Conservation (phyloP, 192 early-diverging fungal species). For the Podila clonocystis region DNA sequence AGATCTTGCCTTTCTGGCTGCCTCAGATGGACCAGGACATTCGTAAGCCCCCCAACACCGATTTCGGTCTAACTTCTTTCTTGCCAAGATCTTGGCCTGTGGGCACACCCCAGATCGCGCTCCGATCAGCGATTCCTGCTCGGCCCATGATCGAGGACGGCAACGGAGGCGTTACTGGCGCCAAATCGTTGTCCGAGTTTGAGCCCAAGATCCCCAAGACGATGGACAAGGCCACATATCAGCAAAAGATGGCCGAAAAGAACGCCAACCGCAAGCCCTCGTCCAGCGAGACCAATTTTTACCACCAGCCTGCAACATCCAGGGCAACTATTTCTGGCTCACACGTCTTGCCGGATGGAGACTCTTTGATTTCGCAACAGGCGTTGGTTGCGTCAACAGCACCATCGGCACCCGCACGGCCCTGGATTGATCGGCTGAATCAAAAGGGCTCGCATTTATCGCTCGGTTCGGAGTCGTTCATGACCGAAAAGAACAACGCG, state of each 20-base stretch:
- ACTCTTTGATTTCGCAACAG: slow-evolving; percentile 11
- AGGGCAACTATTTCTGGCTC: slow-evolving; percentile 22
- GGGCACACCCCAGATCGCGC: slow-evolving; percentile 28
- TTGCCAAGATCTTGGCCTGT: slow-evolving; percentile 41
- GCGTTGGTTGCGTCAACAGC: slow-evolving; percentile 21
- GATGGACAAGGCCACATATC: slow-evolving; percentile 50
- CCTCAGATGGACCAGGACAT: slow-evolving; percentile 53
- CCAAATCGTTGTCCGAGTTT: slow-evolving; percentile 49
- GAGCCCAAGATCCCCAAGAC: slow-evolving; percentile 49
- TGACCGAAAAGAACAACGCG: slow-evolving; percentile 29
- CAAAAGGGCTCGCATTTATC: slow-evolving; percentile 25
- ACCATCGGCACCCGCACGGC: background rate
- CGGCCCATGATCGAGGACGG: slow-evolving; percentile 19
- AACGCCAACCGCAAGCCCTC: slow-evolving; percentile 29
- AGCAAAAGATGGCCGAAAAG: slow-evolving; percentile 45
- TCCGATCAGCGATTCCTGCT: slow-evolving; percentile 13
- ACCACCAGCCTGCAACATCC: slow-evolving; percentile 27
- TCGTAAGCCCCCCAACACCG: slow-evolving; percentile 47
- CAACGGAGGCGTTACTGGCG: slow-evolving; percentile 7
- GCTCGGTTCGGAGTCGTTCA: slow-evolving; percentile 19
- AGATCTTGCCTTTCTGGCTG: slow-evolving; percentile 71
- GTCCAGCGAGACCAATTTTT: slow-evolving; percentile 24
- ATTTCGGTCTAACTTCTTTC: slow-evolving; percentile 32
- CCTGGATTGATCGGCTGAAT: slow-evolving; percentile 45
- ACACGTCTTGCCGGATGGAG: slow-evolving; percentile 20